phyloP scores from a whole-genome alignment of 768 basidiomycete genomes.

The Mycena floridula region DNA sequence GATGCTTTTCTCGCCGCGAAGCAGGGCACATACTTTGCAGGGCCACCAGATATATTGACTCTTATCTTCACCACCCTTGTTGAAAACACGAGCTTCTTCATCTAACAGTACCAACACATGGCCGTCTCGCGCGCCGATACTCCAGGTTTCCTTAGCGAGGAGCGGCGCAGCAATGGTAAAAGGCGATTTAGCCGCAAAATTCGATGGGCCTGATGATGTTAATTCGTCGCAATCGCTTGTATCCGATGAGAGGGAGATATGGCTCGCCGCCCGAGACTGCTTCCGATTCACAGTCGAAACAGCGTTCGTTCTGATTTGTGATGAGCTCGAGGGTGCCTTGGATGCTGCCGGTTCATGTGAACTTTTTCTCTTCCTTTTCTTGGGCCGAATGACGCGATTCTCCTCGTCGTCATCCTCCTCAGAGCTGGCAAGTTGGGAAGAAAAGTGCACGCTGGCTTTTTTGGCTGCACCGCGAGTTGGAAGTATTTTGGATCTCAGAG shows the following conservation, averaged over 20 bases:
- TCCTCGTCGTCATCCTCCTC: slow-evolving; percentile 16
- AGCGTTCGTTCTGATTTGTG: no score
- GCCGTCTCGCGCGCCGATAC: no score
- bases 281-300: slow-evolving; percentile 7
- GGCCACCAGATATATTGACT: slow-evolving; percentile 65
- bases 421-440: slow-evolving; percentile 22
- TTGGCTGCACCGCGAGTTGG: slow-evolving; percentile 24
- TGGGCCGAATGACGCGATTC: slow-evolving; percentile 2
- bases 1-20: slow-evolving; percentile 2
- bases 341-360: slow-evolving; percentile 19
- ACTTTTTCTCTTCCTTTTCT: background rate
- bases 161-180: background rate
- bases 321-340: slow-evolving; percentile 17
- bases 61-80: slow-evolving; percentile 29
- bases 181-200: slow-evolving; percentile 4
- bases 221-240: background rate
- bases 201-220: background rate
- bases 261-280: slow-evolving; percentile 1
- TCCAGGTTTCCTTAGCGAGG: slow-evolving; percentile 10
- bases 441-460: slow-evolving; percentile 24
- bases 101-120: slow-evolving; percentile 25
- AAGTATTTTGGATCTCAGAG: background rate
- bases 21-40: slow-evolving; percentile 38
- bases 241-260: slow-evolving; percentile 4
- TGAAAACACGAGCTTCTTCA: slow-evolving; percentile 46